phyloP scores from a whole-genome alignment of 2,329 filamentous ascomycete genomes.

The Cadophora sp. region DNA sequence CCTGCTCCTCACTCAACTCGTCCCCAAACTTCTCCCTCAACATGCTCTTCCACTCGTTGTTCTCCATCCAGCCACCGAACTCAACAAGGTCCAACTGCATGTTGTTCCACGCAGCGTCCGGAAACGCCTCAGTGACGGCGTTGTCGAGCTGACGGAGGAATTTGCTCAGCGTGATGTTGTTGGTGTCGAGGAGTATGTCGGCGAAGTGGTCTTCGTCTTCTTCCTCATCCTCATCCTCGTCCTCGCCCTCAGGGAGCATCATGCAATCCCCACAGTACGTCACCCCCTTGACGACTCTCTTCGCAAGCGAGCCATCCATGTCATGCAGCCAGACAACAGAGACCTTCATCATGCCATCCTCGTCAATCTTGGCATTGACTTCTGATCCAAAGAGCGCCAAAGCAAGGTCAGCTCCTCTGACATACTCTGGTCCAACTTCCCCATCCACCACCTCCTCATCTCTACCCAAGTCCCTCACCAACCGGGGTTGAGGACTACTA shows the following conservation, averaged over 20 bases:
- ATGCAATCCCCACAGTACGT: background rate
- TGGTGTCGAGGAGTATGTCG: background rate
- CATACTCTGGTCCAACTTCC: background rate
- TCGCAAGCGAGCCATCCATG: background rate
- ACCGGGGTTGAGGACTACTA: too few relatives aligned
- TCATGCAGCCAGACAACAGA: background rate
- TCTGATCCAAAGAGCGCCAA: background rate
- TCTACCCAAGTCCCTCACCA: too few relatives aligned
- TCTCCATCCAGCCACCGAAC: background rate
- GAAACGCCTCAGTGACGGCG: background rate
- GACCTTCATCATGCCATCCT: background rate
- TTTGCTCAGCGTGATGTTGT: background rate
- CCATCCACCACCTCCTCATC: background rate
- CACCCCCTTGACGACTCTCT: background rate
- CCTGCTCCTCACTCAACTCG: background rate
- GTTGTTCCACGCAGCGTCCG: background rate
- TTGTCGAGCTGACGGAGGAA: background rate
- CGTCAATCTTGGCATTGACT: background rate
- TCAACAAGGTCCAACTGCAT: background rate
- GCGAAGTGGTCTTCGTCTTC: background rate
- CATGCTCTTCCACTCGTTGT: background rate
- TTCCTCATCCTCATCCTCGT: background rate
- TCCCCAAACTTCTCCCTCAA: background rate
- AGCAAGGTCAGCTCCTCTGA: background rate
- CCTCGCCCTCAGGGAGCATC: background rate